Percentiles rank a stretch among this genome's conserved stretches.
Conservation (phyloP, 352 stramenopile species). For the Pythium apleroticum region DNA sequence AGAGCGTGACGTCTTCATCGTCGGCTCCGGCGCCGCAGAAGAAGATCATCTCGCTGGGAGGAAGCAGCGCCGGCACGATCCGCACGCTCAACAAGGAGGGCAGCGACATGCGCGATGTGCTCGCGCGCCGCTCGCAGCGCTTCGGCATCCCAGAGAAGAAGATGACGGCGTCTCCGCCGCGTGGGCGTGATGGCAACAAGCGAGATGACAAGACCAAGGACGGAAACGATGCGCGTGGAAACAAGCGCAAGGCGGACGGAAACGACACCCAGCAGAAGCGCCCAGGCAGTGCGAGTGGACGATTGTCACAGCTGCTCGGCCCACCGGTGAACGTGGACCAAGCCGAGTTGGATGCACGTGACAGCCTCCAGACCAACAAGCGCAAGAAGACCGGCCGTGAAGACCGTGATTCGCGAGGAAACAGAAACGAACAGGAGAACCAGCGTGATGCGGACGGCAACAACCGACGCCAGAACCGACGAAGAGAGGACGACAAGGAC, state of each 20-base stretch:
- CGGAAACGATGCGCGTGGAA: conserved; percentile 11
- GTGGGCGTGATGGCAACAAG: conserved; percentile 19
- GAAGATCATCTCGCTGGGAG: conserved; percentile 50
- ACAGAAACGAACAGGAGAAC: conserved; percentile 33
- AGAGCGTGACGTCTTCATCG: conserved; percentile 37
- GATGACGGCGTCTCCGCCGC: conserved; percentile 18
- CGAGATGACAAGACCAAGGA: conserved; percentile 16
- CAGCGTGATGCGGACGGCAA: conserved; percentile 24
- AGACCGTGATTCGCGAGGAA: conserved; percentile 23
- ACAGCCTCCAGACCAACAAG: conserved; percentile 57
- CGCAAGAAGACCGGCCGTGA: conserved; percentile 46
- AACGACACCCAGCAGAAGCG: conserved; percentile 19
- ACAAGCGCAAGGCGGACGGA: conserved; percentile 31
- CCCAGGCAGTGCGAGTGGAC: conserved; percentile 25
- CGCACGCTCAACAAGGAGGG: conserved; percentile 42
- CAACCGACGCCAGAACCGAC: conserved; percentile 26
- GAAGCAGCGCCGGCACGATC: conserved; percentile 45
- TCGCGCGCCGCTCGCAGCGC: conserved; percentile 73
- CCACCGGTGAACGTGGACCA: conserved; percentile 80
- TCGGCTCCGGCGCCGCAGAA: conserved; percentile 31
- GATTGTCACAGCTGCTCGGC: conserved; percentile 53
- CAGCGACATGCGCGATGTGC: conserved; percentile 46
- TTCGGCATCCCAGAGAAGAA: conserved; percentile 53
- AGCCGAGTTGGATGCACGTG: conserved; percentile 67
- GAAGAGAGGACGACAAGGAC: conserved; percentile 30